These are phyloP conservation scores for Ehretia macrophylla DNA, from an alignment of 257 asterid genomes.

Conservation along the genomic window DNA sequence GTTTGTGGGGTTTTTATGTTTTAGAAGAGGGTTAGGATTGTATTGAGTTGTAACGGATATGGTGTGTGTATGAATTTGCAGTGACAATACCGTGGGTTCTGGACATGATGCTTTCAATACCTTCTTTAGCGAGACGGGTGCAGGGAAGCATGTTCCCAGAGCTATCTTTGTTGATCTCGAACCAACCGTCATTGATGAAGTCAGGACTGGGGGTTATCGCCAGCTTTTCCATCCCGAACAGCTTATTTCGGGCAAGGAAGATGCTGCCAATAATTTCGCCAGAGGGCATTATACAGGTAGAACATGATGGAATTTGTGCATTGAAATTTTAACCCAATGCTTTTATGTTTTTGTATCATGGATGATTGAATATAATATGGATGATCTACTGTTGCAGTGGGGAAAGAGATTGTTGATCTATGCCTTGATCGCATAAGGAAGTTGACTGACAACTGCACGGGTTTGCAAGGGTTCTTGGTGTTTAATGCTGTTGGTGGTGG, in stretches of 20 bases:
- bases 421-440: slow-evolving; percentile 86
- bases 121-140: slow-evolving; percentile 83
- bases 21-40: too few relatives aligned
- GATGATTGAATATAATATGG: slow-evolving; percentile 11
- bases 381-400: slow-evolving; percentile 43
- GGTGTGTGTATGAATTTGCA: slow-evolving; percentile 33
- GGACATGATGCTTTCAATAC: slow-evolving; percentile 89
- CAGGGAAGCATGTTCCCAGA: slow-evolving; percentile 88
- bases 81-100: slow-evolving; percentile 62
- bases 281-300: slow-evolving; percentile 88
- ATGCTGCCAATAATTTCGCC: slow-evolving; percentile 90
- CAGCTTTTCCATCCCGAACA: slow-evolving; percentile 96
- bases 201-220: slow-evolving; percentile 72
- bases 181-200: slow-evolving; percentile 89
- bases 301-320: background rate
- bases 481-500: too few relatives aligned
- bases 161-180: slow-evolving; percentile 94
- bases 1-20: background rate
- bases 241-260: slow-evolving; percentile 93
- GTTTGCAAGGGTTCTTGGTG: slow-evolving; percentile 86
- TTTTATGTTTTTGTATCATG: background rate
- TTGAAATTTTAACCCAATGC: too few relatives aligned
- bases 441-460: slow-evolving; percentile 91
- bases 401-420: slow-evolving; percentile 80
- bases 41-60: slow-evolving; percentile 10